phyloP scores from a whole-genome alignment of 495 filamentous ascomycete species.

The Clohesyomyces aquaticus region DNA sequence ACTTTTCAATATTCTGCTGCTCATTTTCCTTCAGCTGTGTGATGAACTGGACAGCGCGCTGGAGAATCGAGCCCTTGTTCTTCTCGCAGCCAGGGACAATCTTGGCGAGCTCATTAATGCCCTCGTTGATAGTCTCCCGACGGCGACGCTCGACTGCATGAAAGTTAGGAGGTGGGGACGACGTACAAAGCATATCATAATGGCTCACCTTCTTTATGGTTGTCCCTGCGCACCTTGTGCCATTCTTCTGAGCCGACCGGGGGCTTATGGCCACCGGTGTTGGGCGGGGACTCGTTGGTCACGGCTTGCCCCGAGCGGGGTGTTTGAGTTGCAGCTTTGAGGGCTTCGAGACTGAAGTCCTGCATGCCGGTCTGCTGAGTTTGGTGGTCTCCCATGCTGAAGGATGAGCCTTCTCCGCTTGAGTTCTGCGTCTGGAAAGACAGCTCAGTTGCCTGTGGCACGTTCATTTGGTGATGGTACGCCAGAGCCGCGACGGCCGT shows the following conservation, averaged over 20 bases:
- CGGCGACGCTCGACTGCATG: slow-evolving; percentile 87
- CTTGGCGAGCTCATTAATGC: slow-evolving; percentile 97
- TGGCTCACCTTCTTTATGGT: slow-evolving; percentile 92
- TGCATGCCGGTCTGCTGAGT: slow-evolving; percentile 36
- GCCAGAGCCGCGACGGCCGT: slow-evolving; percentile 72
- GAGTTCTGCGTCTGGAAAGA: slow-evolving; percentile 57
- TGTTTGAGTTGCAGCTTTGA: slow-evolving; percentile 37
- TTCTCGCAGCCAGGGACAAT: slow-evolving; percentile 98
- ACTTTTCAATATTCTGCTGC: slow-evolving; percentile 89
- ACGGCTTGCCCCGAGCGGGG: slow-evolving; percentile 46
- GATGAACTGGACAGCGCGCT: slow-evolving; percentile 93
- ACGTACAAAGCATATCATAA: background rate
- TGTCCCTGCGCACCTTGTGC: slow-evolving; percentile 96
- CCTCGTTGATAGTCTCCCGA: slow-evolving; percentile 98
- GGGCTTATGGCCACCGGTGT: slow-evolving; percentile 64
- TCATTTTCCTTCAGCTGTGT: slow-evolving; percentile 93
- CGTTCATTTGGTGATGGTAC: slow-evolving; percentile 68
- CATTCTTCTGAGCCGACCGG: slow-evolving; percentile 95
- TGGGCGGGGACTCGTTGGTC: slow-evolving; percentile 52
- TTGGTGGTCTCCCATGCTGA: slow-evolving; percentile 46
- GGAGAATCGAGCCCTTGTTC: slow-evolving; percentile 96
- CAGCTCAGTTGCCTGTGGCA: slow-evolving; percentile 72
- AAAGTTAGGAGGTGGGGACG: background rate
- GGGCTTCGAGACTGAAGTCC: slow-evolving; percentile 41
- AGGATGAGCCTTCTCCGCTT: slow-evolving; percentile 37